Conservation (phyloP, 176 grass and related monocot species). For the Elaeis guineensis region DNA sequence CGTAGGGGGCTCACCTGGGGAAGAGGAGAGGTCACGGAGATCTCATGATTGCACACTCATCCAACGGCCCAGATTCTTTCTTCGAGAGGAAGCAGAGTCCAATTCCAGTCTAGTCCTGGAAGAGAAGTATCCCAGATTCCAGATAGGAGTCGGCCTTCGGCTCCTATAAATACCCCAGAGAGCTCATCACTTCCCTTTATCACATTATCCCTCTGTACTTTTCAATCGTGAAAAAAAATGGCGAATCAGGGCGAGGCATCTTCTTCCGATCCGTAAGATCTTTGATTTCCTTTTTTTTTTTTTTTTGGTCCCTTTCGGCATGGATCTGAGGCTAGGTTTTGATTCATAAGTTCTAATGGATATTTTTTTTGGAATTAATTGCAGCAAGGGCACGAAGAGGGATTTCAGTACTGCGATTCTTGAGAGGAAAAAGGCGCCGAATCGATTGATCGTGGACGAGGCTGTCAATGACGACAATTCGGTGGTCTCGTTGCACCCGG, state of each 20-base stretch:
- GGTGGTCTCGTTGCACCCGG: slow-evolving; percentile 28
- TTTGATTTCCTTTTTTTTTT: background rate
- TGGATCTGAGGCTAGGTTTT: background rate
- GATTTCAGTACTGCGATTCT: slow-evolving; percentile 37
- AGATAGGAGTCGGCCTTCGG: no score
- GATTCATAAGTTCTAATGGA: background rate
- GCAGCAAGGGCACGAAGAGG: slow-evolving; percentile 30
- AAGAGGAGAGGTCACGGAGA: no score
- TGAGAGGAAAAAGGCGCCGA: slow-evolving; percentile 37
- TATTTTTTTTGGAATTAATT: background rate
- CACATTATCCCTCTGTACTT: background rate
- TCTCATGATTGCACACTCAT: no score
- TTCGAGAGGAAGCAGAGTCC: slow-evolving; percentile 20
- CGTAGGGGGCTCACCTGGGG: no score
- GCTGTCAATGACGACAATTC: slow-evolving; percentile 36
- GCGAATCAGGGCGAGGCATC: slow-evolving; percentile 22
- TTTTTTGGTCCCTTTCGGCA: background rate
- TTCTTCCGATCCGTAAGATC: slow-evolving; percentile 30
- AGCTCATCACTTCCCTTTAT: background rate
- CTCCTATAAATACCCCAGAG: no score
- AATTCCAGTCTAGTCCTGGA: background rate
- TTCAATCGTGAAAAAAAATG: background rate
- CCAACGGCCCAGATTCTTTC: slow-evolving; percentile 11
- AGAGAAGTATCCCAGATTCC: no score
- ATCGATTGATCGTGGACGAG: slow-evolving; percentile 53